These are phyloP conservation scores for Pseudofabraea citricarpa DNA, from an alignment of 2,329 filamentous ascomycete genomes.

Conservation along the genomic window DNA sequence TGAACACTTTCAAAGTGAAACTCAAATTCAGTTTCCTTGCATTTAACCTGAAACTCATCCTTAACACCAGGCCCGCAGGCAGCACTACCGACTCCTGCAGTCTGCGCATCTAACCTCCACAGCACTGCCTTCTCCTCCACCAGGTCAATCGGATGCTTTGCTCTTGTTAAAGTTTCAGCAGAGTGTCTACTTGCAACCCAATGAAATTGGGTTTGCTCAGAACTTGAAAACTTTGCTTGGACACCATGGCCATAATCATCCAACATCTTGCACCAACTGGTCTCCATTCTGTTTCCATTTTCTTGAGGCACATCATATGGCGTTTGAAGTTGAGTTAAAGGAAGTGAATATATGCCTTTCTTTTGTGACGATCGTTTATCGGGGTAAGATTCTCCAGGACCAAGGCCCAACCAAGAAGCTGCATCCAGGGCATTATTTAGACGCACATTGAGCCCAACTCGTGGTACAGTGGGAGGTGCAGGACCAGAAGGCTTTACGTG, in stretches of 20 bases:
- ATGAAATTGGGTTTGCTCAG: constrained; percentile 17
- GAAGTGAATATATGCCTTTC: constrained; percentile 46
- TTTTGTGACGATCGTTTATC: constrained; percentile 60
- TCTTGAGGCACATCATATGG: constrained; percentile 68
- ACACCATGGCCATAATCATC: constrained; percentile 16
- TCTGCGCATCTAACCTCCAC: constrained; percentile 35
- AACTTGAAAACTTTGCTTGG: neutral
- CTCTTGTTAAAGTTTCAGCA: constrained; percentile 47
- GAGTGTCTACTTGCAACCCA: constrained; percentile 39
- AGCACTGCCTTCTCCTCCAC: constrained; percentile 38
- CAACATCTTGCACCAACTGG: constrained; percentile 44
- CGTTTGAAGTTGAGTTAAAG: constrained; percentile 47
- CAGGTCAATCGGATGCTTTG: constrained; percentile 61
- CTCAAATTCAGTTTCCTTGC: constrained; percentile 35
- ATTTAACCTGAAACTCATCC: constrained; percentile 38
- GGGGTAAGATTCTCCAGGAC: constrained; percentile 60
- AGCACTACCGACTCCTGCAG: constrained; percentile 45
- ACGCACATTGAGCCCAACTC: constrained; percentile 55
- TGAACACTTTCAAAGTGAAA: constrained; percentile 33
- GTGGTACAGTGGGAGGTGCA: constrained; percentile 49
- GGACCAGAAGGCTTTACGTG: constrained; percentile 42
- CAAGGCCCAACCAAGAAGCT: constrained; percentile 61
- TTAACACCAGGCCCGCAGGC: constrained; percentile 44
- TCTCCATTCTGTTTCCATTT: constrained; percentile 58
- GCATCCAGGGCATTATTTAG: constrained; percentile 40